phyloP scores from a whole-genome alignment of 352 stramenopile species.

The Phytophthora colocasiae region DNA sequence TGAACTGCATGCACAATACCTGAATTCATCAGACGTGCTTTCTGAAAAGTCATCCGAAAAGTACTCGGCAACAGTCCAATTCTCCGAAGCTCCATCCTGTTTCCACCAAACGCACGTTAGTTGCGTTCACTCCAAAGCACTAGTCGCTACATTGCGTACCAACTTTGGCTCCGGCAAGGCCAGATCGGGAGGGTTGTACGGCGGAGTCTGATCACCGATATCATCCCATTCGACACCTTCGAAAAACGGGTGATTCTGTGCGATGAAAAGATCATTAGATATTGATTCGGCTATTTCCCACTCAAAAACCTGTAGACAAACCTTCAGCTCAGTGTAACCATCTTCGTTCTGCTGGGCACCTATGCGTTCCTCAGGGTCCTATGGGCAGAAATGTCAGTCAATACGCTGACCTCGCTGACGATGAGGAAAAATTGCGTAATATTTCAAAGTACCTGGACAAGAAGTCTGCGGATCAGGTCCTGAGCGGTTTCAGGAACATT shows the following conservation, averaged over 20 bases:
- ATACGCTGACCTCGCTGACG: not conserved
- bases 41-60: conserved; percentile 86
- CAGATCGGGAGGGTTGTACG: conserved; percentile 63
- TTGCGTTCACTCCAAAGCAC: not conserved
- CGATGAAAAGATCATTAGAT: conserved; percentile 9
- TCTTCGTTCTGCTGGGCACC: conserved; percentile 74
- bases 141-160: conserved; percentile 24
- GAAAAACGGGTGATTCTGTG: conserved; percentile 82
- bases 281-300: not conserved
- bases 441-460: conserved; percentile 55
- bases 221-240: conserved; percentile 77
- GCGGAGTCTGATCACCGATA: conserved; percentile 57
- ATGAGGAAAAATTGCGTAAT: not conserved
- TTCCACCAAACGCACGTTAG: conserved; percentile 10
- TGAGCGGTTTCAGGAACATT: conserved; percentile 70
- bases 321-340: conserved; percentile 74
- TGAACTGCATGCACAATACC: conserved; percentile 22
- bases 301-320: conserved; percentile 20
- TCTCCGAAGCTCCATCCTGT: conserved; percentile 75
- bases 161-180: conserved; percentile 69
- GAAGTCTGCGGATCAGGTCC: conserved; percentile 79
- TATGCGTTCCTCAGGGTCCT: conserved; percentile 70
- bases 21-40: conserved; percentile 72
- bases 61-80: conserved; percentile 85
- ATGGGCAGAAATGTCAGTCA: not conserved